Conservation (phyloP, 768 basidiomycete species). For the Termitomyces sp. region DNA sequence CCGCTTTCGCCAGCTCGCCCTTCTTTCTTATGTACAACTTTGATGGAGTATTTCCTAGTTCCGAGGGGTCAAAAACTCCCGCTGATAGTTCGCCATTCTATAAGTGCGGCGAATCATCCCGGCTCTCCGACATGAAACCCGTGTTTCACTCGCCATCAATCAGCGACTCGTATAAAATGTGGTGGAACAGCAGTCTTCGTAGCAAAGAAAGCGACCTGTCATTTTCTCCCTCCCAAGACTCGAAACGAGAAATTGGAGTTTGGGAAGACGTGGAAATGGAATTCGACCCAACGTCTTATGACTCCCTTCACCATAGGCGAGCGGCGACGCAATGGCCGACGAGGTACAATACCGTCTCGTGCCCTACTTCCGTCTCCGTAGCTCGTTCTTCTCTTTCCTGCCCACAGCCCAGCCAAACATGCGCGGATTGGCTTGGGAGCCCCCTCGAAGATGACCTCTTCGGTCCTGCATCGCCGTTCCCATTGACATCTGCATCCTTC, state of each 20-base stretch:
- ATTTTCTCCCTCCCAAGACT: background rate
- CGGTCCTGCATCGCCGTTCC: constrained; percentile 10
- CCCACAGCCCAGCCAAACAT: constrained; percentile 4
- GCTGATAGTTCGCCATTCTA: constrained; percentile 15
- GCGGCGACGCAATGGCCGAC: constrained; percentile 2
- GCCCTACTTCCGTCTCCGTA: constrained; percentile 10
- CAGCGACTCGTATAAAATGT: constrained; percentile 8
- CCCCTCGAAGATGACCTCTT: constrained; percentile 7
- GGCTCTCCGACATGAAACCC: constrained; percentile 12
- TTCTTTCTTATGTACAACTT: constrained; percentile 1
- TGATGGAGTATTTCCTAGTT: background rate
- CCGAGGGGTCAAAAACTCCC: constrained; percentile 10
- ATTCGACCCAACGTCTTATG: constrained; percentile 1
- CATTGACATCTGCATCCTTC: background rate
- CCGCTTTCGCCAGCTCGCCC: constrained; percentile 3
- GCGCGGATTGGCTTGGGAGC: constrained; percentile 8
- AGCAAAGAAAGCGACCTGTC: background rate
- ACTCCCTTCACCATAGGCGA: background rate
- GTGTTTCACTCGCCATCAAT: constrained; percentile 8
- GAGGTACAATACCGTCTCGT: constrained; percentile 5
- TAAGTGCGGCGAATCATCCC: constrained; percentile 16
- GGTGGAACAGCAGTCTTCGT: background rate
- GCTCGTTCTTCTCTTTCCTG: constrained; percentile 8
- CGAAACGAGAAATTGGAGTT: constrained; percentile 1
- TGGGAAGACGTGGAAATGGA: constrained; percentile 9